These are phyloP conservation scores for Breynia disticha DNA, from an alignment of 441 rosid species.

Conservation along the genomic window DNA sequence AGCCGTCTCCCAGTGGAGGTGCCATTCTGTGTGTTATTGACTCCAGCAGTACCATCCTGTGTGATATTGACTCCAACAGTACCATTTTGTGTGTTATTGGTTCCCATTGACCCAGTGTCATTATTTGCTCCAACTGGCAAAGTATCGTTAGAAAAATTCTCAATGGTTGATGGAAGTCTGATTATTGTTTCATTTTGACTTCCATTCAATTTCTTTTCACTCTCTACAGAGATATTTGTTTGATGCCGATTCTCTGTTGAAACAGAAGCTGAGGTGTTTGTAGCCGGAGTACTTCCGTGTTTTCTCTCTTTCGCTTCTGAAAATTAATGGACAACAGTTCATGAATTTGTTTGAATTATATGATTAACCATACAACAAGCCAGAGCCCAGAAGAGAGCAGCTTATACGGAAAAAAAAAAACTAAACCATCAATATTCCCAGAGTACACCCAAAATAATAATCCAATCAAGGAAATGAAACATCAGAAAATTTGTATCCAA, in stretches of 20 bases:
- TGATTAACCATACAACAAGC: too few relatives aligned
- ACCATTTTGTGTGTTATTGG: too few relatives aligned
- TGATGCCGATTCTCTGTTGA: slow-evolving; percentile 1
- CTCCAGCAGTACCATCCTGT: too few relatives aligned
- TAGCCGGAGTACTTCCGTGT: slow-evolving; percentile 19
- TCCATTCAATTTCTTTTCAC: slow-evolving; percentile 29
- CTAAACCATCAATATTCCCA: too few relatives aligned
- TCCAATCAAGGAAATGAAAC: neutral
- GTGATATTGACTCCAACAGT: too few relatives aligned
- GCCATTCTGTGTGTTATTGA: slow-evolving; percentile 33
- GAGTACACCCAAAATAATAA: neutral
- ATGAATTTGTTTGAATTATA: slow-evolving; percentile 13
- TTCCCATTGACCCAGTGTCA: slow-evolving; percentile 24
- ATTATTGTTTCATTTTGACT: slow-evolving; percentile 34
- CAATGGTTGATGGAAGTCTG: slow-evolving; percentile 29
- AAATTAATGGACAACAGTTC: slow-evolving; percentile 22
- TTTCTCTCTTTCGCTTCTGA: slow-evolving; percentile 36
- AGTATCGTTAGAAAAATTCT: slow-evolving; percentile 32
- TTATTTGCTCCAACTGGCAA: slow-evolving; percentile 23
- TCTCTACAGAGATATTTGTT: slow-evolving; percentile 25
- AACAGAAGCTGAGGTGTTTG: neutral
- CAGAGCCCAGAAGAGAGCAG: too few relatives aligned
- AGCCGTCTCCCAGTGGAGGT: slow-evolving; percentile 60
- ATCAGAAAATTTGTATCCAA: too few relatives aligned
- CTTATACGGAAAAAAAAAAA: too few relatives aligned